Evolutionary conservation across 805 yeast species (phyloP), one percentile per base, ranked within the genome.

Genomic region (Dipodascopsis uninucleata): DNA sequence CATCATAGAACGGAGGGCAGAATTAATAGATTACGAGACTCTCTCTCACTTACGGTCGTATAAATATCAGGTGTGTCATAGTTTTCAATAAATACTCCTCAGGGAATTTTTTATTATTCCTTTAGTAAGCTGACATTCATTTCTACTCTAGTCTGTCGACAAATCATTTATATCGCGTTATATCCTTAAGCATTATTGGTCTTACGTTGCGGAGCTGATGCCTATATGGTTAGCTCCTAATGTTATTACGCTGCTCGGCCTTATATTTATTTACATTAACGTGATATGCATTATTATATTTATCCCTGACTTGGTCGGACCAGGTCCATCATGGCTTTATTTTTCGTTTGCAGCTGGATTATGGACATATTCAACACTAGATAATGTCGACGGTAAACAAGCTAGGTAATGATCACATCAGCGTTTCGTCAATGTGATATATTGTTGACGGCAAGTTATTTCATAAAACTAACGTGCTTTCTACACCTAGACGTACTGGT

Each of bases 211-310:
- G 26, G 66, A 71, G 46, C 72, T 88, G 44, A 86, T 90, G 72
- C 98, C 98, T 2, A 54, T 76, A 49, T 82, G 82, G 77, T 82
- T 93, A 84, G 97, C 97, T 2, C 98, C 98, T 5, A 90, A 90
- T 63, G 78, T 85, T 58, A 85, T 90, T 47, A 90, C 97, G 1
- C 68, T 90, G 36, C 69, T 79, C 12, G 98, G 98, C 1, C 71
- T 88, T 43, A 58, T 75, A 16, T 88, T 85, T 61, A 76, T 89
- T 43, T 59, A 84, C 22, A 59, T 74, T 34, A 82, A 85, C 57
- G 69, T 85, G 44, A 40, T 74, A 3, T 69, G 81, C 17, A 83
- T 85, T 6, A 73, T 85, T 47, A 75, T 78, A 57, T 80, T 72
- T 55, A 89, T 86, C 58, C 96, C 96, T 4, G 75, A 75, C 52